Conservation (phyloP, 2,329 filamentous ascomycete genomes). For the Chrysoporthe austroafricana region DNA sequence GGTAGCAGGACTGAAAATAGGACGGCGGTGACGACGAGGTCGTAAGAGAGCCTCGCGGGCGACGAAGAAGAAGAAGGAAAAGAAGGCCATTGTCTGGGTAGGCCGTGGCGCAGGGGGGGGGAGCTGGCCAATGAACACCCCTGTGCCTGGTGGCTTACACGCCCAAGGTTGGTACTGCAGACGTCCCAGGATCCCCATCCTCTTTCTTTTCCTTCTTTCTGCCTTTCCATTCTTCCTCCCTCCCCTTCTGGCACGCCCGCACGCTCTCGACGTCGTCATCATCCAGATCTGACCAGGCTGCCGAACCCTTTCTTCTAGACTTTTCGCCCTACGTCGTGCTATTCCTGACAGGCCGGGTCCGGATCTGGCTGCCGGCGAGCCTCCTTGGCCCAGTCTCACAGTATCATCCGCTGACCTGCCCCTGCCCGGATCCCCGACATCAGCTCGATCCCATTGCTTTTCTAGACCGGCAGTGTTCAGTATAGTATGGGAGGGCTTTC, state of each 20-base stretch:
- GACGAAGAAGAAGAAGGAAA: background rate
- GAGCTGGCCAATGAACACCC: background rate
- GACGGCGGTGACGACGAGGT: background rate
- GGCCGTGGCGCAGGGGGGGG: constrained; percentile 1
- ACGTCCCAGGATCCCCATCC: background rate
- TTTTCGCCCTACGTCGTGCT: background rate
- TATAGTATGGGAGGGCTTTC: background rate
- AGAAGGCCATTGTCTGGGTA: background rate
- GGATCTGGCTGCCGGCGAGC: background rate
- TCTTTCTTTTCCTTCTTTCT: background rate
- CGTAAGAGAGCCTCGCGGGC: too few relatives aligned
- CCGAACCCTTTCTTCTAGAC: background rate
- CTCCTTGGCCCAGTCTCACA: background rate
- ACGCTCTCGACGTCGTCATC: background rate
- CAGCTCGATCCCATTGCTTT: too few relatives aligned
- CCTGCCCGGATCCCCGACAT: too few relatives aligned
- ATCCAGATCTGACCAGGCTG: background rate
- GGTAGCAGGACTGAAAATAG: background rate
- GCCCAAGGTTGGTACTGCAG: too few relatives aligned
- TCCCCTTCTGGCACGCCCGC: background rate
- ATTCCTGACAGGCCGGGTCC: background rate
- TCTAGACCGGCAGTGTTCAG: too few relatives aligned
- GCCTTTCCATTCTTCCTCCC: background rate
- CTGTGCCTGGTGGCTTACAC: background rate
- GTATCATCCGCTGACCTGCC: background rate